A percentile compares a stretch with the other conserved stretches of the same genome.
phyloP scores from a whole-genome alignment of 345 rosid species.

The Sisymbrium irio region DNA sequence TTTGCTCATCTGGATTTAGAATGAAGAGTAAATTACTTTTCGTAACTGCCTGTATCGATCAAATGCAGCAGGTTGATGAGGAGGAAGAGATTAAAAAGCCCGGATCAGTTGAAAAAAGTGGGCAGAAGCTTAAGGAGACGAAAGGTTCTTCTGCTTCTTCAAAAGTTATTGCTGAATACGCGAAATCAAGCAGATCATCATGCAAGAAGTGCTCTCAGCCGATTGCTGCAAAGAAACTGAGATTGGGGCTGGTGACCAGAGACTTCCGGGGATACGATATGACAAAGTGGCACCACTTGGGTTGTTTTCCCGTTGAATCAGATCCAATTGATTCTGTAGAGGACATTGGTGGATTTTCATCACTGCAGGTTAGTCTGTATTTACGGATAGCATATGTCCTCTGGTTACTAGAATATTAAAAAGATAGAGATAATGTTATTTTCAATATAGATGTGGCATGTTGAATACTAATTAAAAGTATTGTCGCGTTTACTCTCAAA shows the following conservation, averaged over 20 bases:
- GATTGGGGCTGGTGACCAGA: slow-evolving; percentile 60
- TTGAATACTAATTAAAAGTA: not conserved
- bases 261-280: slow-evolving; percentile 64
- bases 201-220: slow-evolving; percentile 74
- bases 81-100: not conserved
- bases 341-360: slow-evolving; percentile 58
- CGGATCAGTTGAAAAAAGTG: not conserved
- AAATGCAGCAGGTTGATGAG: not conserved
- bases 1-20: slow-evolving; percentile 2
- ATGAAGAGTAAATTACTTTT: not conserved
- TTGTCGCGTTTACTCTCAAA: not conserved
- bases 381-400: slow-evolving; percentile 11
- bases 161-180: slow-evolving; percentile 64
- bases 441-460: not conserved
- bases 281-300: slow-evolving; percentile 76
- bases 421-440: not conserved
- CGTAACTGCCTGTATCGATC: not conserved
- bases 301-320: slow-evolving; percentile 50
- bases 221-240: slow-evolving; percentile 53
- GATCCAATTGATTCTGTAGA: slow-evolving; percentile 40
- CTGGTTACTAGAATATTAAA: not conserved
- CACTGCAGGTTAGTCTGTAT: slow-evolving; percentile 51
- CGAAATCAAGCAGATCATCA: slow-evolving; percentile 77
- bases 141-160: slow-evolving; percentile 21
- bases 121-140: slow-evolving; percentile 17